A percentile compares a stretch with the other conserved stretches of the same genome.
These are phyloP conservation scores for Areca catechu DNA, from an alignment of 176 grass and related monocot species.

Conservation along the genomic window DNA sequence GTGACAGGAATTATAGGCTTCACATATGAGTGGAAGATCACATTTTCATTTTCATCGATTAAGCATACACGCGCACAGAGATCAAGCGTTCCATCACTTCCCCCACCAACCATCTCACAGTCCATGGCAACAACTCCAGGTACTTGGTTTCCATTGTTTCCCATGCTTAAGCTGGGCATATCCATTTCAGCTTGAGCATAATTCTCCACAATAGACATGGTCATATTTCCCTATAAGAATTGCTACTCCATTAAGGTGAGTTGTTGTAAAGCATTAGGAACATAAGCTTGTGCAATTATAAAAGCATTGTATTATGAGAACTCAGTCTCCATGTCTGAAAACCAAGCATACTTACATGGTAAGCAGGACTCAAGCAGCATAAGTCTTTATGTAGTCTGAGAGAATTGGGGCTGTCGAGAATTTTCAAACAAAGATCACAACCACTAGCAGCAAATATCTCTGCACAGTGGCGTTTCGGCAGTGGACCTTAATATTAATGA, in stretches of 20 bases:
- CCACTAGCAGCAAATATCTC: slow-evolving; percentile 18
- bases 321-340: background rate
- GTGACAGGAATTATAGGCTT: slow-evolving; percentile 15
- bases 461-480: slow-evolving; percentile 17
- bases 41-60: slow-evolving; percentile 27
- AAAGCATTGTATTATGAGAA: no score
- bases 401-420: slow-evolving; percentile 6
- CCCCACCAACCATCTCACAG: slow-evolving; percentile 22
- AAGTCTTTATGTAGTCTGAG: slow-evolving; percentile 12
- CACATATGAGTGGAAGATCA: slow-evolving; percentile 26
- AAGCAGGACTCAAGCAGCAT: slow-evolving; percentile 7
- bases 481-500: slow-evolving; percentile 11
- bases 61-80: slow-evolving; percentile 18
- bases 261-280: no score
- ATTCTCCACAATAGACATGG: background rate
- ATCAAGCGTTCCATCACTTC: slow-evolving; percentile 19
- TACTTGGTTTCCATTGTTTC: background rate
- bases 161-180: background rate
- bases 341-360: slow-evolving; percentile 2
- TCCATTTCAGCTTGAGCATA: background rate
- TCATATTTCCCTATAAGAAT: background rate
- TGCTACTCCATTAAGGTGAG: background rate
- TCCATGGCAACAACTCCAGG: slow-evolving; percentile 18
- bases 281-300: no score
- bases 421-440: slow-evolving; percentile 12